phyloP scores from a whole-genome alignment of 116 monocot species.

The Trichopus zeylanicus region DNA sequence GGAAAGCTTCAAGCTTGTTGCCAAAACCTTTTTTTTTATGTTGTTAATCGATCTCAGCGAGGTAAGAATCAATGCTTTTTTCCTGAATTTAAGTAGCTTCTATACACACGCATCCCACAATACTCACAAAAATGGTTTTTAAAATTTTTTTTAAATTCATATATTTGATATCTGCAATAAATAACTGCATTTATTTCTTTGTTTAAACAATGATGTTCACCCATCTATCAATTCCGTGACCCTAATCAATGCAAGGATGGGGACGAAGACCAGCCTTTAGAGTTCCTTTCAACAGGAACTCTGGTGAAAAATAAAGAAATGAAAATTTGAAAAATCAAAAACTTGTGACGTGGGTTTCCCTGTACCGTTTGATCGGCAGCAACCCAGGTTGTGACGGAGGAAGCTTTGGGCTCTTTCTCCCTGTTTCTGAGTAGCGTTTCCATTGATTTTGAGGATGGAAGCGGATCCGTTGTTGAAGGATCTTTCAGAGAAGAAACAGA shows the following conservation, averaged over 20 bases:
- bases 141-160: not conserved
- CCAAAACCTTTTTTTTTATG: not conserved
- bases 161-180: not conserved
- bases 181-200: not conserved
- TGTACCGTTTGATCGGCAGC: not conserved
- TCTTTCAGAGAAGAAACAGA: conserved; percentile 81
- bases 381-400: not conserved
- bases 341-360: not conserved
- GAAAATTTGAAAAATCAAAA: too few relatives aligned
- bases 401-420: not conserved
- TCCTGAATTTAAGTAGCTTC: not conserved
- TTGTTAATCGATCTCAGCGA: not conserved
- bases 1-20: not conserved
- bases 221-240: not conserved
- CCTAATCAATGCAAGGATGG: not conserved
- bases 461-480: conserved; percentile 84
- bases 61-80: not conserved
- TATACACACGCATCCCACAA: not conserved
- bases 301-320: too few relatives aligned
- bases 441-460: conserved; percentile 10
- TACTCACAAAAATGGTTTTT: not conserved
- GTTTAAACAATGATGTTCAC: not conserved
- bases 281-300: not conserved
- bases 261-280: not conserved
- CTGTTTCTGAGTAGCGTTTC: not conserved